A percentile compares a stretch with the other conserved stretches of the same genome.
These are phyloP conservation scores for Metarhizium album DNA, from an alignment of 2,329 filamentous ascomycete genomes.

Conservation along the genomic window DNA sequence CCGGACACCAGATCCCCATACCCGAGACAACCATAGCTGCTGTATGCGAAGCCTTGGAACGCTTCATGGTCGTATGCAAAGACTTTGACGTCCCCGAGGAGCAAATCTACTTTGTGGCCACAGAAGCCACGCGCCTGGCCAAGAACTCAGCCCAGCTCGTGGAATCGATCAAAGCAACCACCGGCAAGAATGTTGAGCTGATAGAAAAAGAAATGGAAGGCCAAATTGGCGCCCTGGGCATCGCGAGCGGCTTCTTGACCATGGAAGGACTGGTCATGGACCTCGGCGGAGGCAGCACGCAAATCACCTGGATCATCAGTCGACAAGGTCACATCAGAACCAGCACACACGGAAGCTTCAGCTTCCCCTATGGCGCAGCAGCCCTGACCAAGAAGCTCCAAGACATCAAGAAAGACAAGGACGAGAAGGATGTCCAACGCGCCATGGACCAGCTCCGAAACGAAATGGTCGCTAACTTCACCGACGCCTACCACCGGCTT, in stretches of 20 bases:
- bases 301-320: conserved; percentile 56
- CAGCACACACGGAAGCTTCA: conserved; percentile 45
- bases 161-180: conserved; percentile 36
- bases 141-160: conserved; percentile 19
- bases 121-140: conserved; percentile 21
- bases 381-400: conserved; percentile 47
- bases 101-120: conserved; percentile 20
- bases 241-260: conserved; percentile 50
- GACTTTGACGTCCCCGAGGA: conserved; percentile 16
- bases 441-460: conserved; percentile 32
- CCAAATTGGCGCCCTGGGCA: conserved; percentile 51
- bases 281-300: conserved; percentile 58
- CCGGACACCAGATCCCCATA: conserved; percentile 20
- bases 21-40: conserved; percentile 16
- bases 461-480: conserved; percentile 43
- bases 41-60: conserved; percentile 16
- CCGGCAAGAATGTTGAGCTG: conserved; percentile 49
- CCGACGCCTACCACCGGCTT: conserved; percentile 39
- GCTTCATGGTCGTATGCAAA: conserved; percentile 18
- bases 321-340: conserved; percentile 37
- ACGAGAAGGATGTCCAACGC: conserved; percentile 27
- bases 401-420: conserved; percentile 28
- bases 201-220: conserved; percentile 58
- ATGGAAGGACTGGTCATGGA: conserved; percentile 63
- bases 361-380: conserved; percentile 60